phyloP scores from a whole-genome alignment of 2,329 filamentous ascomycete species.

The Didymella keratinophila region DNA sequence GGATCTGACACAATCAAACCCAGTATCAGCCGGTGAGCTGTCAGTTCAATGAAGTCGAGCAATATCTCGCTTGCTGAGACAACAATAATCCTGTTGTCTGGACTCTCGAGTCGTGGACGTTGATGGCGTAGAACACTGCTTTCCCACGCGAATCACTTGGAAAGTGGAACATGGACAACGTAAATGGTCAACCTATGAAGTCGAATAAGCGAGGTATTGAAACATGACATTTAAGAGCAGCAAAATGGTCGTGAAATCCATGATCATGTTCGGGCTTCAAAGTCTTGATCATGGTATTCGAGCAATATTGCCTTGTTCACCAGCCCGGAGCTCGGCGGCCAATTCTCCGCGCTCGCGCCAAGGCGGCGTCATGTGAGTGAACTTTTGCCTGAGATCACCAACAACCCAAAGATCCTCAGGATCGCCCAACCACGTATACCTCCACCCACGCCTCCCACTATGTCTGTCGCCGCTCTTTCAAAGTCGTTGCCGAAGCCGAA shows the following conservation, averaged over 20 bases:
- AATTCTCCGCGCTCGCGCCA: neutral
- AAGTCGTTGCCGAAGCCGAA: slow-evolving; percentile 86
- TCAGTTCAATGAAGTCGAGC: neutral
- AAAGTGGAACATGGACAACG: neutral
- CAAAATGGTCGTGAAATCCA: neutral
- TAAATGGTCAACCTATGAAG: neutral
- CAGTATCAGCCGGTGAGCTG: slow-evolving; percentile 2
- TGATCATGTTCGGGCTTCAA: neutral
- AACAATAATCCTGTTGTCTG: neutral
- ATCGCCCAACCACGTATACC: slow-evolving; percentile 9
- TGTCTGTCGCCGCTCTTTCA: slow-evolving; percentile 69
- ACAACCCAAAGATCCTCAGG: slow-evolving; percentile 7
- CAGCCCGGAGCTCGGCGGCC: neutral
- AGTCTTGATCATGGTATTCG: neutral
- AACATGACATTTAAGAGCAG: neutral
- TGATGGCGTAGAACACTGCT: neutral
- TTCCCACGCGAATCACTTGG: neutral
- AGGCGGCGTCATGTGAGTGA: slow-evolving; percentile 4
- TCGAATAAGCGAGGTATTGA: neutral
- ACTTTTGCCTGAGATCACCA: slow-evolving; percentile 17
- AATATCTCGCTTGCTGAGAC: neutral
- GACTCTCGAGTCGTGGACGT: neutral
- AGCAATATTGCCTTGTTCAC: neutral
- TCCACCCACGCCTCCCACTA: slow-evolving; percentile 27
- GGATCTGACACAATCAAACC: slow-evolving; percentile 8